Percentiles rank a stretch among this genome's conserved stretches.
Evolutionary conservation across 2,329 filamentous ascomycete species (phyloP).

Genomic region (Colletotrichum somersetense): DNA sequence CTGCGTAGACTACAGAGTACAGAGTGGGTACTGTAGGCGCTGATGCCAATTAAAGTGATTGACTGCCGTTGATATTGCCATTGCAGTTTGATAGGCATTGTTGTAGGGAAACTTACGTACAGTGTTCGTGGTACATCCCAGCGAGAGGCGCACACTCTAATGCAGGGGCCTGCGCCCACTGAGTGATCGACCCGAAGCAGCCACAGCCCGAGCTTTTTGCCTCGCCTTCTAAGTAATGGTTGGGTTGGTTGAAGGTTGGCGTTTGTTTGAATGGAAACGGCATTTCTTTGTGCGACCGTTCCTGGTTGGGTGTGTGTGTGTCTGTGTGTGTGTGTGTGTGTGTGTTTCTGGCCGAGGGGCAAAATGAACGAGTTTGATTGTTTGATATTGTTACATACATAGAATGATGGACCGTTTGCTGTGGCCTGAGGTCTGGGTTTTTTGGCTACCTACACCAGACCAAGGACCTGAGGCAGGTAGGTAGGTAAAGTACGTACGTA

Average conservation of each 20-base stretch:
- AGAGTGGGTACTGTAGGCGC: not conserved
- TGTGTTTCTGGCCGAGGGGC: not conserved
- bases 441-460: not conserved
- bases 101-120: not conserved
- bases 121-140: constrained; percentile 24
- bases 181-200: constrained; percentile 30
- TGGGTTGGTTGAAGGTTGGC: not conserved
- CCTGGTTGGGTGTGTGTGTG: not conserved
- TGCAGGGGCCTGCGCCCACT: constrained; percentile 32
- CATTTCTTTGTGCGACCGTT: not conserved
- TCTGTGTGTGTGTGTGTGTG: not conserved
- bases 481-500: too few species aligned
- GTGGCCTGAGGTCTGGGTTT: not conserved
- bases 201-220: constrained; percentile 5
- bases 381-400: too few species aligned
- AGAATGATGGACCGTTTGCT: too few species aligned
- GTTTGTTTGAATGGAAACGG: constrained; percentile 14
- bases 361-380: not conserved
- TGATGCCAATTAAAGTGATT: constrained; percentile 21
- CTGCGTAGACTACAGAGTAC: not conserved
- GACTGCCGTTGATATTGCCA: constrained; percentile 30
- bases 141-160: constrained; percentile 28
- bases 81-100: not conserved
- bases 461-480: too few species aligned
- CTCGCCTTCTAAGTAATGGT: not conserved